These are phyloP conservation scores for Tarenaya hassleriana DNA, from an alignment of 345 rosid genomes.

Conservation along the genomic window DNA sequence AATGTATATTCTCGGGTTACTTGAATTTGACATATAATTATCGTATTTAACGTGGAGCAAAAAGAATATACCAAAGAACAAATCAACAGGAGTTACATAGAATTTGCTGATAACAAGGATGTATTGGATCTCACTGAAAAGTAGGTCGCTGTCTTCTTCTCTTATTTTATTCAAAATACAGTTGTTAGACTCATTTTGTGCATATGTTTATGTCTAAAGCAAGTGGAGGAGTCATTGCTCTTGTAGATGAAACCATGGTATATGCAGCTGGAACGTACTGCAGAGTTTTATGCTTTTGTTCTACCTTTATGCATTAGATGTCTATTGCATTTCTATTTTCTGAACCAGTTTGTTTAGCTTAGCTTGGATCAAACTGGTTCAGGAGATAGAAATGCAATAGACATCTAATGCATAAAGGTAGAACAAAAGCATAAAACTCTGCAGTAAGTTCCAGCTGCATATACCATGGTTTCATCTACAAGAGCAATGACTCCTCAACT, in stretches of 20 bases:
- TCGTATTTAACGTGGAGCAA: slow-evolving; percentile 98
- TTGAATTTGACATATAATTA: slow-evolving; percentile 16
- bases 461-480: slow-evolving; percentile 96
- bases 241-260: slow-evolving; percentile 96
- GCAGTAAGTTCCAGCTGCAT: slow-evolving; percentile 29
- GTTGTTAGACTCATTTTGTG: slow-evolving; percentile 1
- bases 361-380: slow-evolving; percentile 4
- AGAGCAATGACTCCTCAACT: slow-evolving; percentile 91
- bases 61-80: slow-evolving; percentile 96
- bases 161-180: slow-evolving; percentile 33
- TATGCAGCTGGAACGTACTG: slow-evolving; percentile 33
- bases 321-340: slow-evolving; percentile 7
- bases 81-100: slow-evolving; percentile 99
- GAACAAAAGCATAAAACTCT: slow-evolving; percentile 9
- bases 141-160: slow-evolving; percentile 22
- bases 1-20: slow-evolving; percentile 6
- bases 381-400: slow-evolving; percentile 17
- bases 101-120: slow-evolving; percentile 98
- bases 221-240: slow-evolving; percentile 86
- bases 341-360: slow-evolving; percentile 13
- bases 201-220: slow-evolving; percentile 15
- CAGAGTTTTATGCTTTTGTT: slow-evolving; percentile 9
- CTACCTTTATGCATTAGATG: neutral
- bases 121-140: too few relatives aligned
- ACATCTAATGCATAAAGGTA: neutral